Conservation (phyloP, 345 rosid genomes). For the Salix suchowensis region DNA sequence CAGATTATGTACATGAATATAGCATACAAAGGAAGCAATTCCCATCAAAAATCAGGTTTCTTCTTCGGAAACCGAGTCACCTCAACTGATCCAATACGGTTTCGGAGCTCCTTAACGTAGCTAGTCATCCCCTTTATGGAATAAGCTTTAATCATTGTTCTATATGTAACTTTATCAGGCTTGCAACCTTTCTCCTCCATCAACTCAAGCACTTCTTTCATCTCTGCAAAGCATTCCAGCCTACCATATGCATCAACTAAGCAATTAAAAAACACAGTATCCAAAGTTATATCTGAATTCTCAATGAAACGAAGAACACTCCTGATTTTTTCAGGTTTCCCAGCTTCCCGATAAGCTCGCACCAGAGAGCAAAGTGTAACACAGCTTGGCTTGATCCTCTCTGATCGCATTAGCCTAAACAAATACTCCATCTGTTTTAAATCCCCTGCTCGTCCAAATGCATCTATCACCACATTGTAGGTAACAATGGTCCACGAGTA, state of each 20-base stretch:
- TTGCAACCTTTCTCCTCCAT: conserved; percentile 68
- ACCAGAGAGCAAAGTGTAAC: conserved; percentile 85
- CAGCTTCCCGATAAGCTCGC: conserved; percentile 71
- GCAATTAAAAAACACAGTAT: conserved; percentile 77
- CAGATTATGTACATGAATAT: conserved; percentile 7
- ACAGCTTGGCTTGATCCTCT: conserved; percentile 77
- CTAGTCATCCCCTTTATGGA: conserved; percentile 55
- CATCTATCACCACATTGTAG: conserved; percentile 86
- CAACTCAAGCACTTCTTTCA: conserved; percentile 70
- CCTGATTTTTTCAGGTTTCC: conserved; percentile 60
- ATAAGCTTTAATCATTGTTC: conserved; percentile 82
- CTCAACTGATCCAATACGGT: conserved; percentile 33
- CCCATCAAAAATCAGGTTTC: conserved; percentile 49
- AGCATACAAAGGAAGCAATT: conserved; percentile 2
- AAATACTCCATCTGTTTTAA: conserved; percentile 85
- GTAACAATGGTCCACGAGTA: conserved; percentile 91
- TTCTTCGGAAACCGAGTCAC: conserved; percentile 25
- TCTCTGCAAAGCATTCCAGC: conserved; percentile 76
- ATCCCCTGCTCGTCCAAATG: conserved; percentile 83
- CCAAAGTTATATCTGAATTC: conserved; percentile 68
- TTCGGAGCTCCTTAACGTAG: conserved; percentile 57
- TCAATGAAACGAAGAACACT: conserved; percentile 71
- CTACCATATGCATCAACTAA: conserved; percentile 88
- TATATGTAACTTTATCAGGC: conserved; percentile 75
- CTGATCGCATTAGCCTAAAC: conserved; percentile 78